phyloP scores from a whole-genome alignment of 163 green algal species.

The Trebouxiophyceae sp. region DNA sequence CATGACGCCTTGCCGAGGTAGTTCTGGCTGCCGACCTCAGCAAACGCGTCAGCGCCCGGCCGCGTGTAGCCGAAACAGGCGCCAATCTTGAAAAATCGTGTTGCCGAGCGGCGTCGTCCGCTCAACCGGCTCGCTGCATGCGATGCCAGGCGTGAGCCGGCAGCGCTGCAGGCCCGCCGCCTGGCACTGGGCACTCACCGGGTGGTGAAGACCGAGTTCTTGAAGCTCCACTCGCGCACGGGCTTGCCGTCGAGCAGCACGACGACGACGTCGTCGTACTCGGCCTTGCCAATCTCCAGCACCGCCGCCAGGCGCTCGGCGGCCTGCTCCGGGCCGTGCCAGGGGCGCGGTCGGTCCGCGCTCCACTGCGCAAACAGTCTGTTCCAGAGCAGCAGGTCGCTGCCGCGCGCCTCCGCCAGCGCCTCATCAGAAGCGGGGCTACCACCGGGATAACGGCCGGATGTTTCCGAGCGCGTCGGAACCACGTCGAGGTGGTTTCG shows the following conservation, averaged over 20 bases:
- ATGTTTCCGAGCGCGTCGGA: too few relatives aligned
- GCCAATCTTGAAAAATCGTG: conserved; percentile 3
- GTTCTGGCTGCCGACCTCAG: background rate
- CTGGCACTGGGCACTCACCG: conserved; percentile 2
- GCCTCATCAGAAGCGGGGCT: too few relatives aligned
- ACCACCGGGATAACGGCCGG: too few relatives aligned
- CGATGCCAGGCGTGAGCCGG: too few relatives aligned
- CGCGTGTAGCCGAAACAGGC: conserved; percentile 9
- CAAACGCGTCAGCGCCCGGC: background rate
- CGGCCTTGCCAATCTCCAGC: conserved; percentile 11
- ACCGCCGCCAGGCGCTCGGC: background rate
- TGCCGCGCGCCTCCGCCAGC: too few relatives aligned
- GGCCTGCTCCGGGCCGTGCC: conserved; percentile 4
- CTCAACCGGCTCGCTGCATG: conserved; percentile 4
- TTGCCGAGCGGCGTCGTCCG: conserved; percentile 10
- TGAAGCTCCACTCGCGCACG: conserved; percentile 9
- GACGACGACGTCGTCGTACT: conserved; percentile 1
- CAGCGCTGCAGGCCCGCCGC: too few relatives aligned
- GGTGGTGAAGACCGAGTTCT: conserved; percentile 6
- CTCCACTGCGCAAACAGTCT: conserved; percentile 20
- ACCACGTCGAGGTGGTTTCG: too few relatives aligned
- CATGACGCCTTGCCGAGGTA: conserved; percentile 18
- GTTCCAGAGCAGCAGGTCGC: conserved; percentile 20
- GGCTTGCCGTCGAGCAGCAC: conserved; percentile 11
- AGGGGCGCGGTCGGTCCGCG: conserved; percentile 13